Conservation (phyloP, 352 stramenopile species). For the Pythium folliculosum region DNA sequence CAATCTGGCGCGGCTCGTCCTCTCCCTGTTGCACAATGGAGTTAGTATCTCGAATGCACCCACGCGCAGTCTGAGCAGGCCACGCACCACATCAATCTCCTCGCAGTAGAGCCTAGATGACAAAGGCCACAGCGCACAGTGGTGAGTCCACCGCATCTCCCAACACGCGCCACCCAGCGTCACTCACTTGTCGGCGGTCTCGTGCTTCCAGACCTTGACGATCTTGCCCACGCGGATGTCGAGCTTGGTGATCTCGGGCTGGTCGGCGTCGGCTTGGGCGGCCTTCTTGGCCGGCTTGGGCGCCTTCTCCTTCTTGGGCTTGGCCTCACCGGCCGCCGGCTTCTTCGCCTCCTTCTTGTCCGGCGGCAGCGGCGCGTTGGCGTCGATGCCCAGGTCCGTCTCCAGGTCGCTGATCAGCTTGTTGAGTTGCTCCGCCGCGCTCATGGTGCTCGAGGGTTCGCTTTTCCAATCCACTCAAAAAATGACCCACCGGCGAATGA, state of each 20-base stretch:
- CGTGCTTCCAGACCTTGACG: constrained; percentile 92
- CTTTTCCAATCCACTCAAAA: constrained; percentile 28
- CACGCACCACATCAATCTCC: constrained; percentile 81
- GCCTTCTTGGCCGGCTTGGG: constrained; percentile 49
- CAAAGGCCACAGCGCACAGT: neutral
- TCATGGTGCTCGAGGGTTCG: constrained; percentile 20
- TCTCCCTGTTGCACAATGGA: constrained; percentile 41
- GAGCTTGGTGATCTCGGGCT: constrained; percentile 90
- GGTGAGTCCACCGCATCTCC: neutral
- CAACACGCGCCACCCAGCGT: neutral
- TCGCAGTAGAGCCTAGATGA: constrained; percentile 83
- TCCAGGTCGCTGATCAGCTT: constrained; percentile 70
- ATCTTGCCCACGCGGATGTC: constrained; percentile 92
- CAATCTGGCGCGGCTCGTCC: constrained; percentile 83
- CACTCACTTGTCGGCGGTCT: constrained; percentile 84
- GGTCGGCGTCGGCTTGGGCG: constrained; percentile 44
- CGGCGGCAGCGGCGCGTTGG: constrained; percentile 50
- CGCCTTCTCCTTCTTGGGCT: constrained; percentile 55
- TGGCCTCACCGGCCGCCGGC: constrained; percentile 37
- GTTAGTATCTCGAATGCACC: neutral
- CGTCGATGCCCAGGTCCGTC: constrained; percentile 73
- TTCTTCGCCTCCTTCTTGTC: constrained; percentile 22
- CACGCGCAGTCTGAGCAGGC: neutral
- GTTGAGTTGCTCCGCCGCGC: constrained; percentile 63
- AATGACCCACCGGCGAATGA: neutral